Percentiles rank a stretch among this genome's conserved stretches.
phyloP scores from a whole-genome alignment of 805 yeast species.

The Kodamaea kaohsiungensis region DNA sequence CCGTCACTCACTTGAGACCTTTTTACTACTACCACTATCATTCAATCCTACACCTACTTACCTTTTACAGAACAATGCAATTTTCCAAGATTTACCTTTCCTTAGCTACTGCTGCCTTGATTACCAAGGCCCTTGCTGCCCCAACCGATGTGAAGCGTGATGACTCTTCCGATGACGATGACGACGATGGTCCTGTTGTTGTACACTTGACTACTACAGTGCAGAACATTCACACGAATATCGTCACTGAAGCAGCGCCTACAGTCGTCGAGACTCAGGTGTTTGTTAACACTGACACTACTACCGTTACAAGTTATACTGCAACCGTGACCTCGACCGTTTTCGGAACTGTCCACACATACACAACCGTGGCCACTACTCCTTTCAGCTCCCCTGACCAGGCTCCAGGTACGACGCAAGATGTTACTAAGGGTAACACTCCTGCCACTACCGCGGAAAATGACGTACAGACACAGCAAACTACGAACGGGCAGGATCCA shows the following conservation, averaged over 20 bases:
- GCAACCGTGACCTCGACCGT: slow-evolving; percentile 46
- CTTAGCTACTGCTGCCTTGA: slow-evolving; percentile 17
- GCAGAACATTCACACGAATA: slow-evolving; percentile 34
- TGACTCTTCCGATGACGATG: slow-evolving; percentile 20
- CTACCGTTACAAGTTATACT: slow-evolving; percentile 42
- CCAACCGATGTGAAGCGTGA: slow-evolving; percentile 16
- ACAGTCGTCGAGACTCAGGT: slow-evolving; percentile 31
- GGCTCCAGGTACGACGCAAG: slow-evolving; percentile 6
- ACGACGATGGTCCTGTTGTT: slow-evolving; percentile 29
- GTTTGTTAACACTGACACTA: slow-evolving; percentile 31
- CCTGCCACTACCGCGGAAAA: slow-evolving; percentile 1
- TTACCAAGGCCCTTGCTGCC: slow-evolving; percentile 22
- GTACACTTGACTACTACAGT: slow-evolving; percentile 38
- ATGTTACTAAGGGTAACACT: slow-evolving; percentile 2
- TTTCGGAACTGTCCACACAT: slow-evolving; percentile 39
- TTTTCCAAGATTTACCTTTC: slow-evolving; percentile 7
- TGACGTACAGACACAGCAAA: neutral
- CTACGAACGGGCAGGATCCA: neutral
- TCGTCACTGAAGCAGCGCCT: slow-evolving; percentile 32
- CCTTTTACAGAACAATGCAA: slow-evolving; percentile 11
- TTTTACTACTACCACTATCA: neutral
- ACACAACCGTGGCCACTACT: slow-evolving; percentile 35
- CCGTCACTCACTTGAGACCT: slow-evolving; percentile 9
- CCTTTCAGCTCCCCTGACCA: slow-evolving; percentile 20
- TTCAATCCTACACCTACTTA: slow-evolving; percentile 7